Evolutionary conservation across 1,284 basidiomycete genomes (phyloP).

Genomic region (Marasmius fiardii): DNA sequence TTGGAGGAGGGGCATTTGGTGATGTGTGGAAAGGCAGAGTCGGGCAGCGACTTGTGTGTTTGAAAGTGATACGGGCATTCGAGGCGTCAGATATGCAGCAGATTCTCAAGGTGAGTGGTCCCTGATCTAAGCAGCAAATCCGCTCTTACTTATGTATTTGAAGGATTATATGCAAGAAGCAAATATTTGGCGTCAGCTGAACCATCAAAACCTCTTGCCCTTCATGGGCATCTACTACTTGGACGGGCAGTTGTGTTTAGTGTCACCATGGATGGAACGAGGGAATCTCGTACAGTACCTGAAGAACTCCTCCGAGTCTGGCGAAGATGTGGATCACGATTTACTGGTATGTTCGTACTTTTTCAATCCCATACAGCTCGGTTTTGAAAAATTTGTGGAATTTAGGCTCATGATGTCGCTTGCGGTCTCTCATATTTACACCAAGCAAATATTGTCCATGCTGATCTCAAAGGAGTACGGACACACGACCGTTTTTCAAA

Average conservation of each 20-base stretch:
- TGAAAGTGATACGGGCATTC: neutral
- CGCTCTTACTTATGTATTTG: neutral
- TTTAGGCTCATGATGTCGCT: neutral
- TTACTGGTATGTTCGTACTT: neutral
- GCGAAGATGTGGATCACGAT: neutral
- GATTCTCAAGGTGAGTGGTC: neutral
- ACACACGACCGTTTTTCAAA: neutral
- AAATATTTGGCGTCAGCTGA: constrained; percentile 1
- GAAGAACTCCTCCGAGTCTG: neutral
- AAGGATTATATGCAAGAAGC: constrained; percentile 2
- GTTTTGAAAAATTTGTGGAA: neutral
- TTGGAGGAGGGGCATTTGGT: neutral
- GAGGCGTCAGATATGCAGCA: neutral
- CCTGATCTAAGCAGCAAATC: neutral
- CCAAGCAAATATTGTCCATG: neutral
- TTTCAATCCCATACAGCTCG: neutral
- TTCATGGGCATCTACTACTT: neutral
- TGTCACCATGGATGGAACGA: constrained; percentile 2
- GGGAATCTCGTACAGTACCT: neutral
- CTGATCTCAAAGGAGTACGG: neutral
- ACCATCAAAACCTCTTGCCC: neutral
- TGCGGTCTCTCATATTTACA: neutral
- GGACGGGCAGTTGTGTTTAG: neutral
- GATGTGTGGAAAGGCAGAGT: neutral
- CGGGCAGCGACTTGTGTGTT: neutral